Conservation (phyloP, 2,329 filamentous ascomycete genomes). For the Paecilomyces sp. region DNA sequence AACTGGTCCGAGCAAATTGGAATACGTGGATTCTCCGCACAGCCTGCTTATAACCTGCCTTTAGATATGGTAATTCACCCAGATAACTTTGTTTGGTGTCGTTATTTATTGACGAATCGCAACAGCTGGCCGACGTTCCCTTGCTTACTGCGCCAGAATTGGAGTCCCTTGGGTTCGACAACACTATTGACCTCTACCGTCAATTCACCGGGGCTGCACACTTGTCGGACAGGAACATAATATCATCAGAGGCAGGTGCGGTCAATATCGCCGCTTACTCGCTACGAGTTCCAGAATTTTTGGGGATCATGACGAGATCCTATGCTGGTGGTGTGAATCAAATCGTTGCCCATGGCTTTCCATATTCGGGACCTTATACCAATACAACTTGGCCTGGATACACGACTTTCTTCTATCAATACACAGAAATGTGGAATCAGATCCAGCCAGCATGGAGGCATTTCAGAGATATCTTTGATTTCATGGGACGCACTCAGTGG, state of each 20-base stretch:
- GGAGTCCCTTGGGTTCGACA: neutral
- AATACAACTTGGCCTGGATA: conserved; percentile 46
- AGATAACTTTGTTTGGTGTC: neutral
- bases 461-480: conserved; percentile 31
- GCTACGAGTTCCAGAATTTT: neutral
- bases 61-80: neutral
- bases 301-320: neutral
- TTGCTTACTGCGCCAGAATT: neutral
- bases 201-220: neutral
- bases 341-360: neutral
- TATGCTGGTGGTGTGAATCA: neutral
- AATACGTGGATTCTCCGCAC: neutral
- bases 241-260: neutral
- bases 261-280: neutral
- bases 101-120: neutral
- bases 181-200: neutral
- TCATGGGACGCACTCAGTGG: conserved; percentile 29
- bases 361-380: conserved; percentile 18
- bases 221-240: neutral
- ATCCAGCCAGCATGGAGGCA: conserved; percentile 38
- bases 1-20: neutral
- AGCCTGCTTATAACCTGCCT: neutral
- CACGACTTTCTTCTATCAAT: conserved; percentile 36
- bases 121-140: neutral
- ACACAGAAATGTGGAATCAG: conserved; percentile 32